These are phyloP conservation scores for Colletotrichum costaricense DNA, from an alignment of 2,329 filamentous ascomycete species.

Conservation along the genomic window DNA sequence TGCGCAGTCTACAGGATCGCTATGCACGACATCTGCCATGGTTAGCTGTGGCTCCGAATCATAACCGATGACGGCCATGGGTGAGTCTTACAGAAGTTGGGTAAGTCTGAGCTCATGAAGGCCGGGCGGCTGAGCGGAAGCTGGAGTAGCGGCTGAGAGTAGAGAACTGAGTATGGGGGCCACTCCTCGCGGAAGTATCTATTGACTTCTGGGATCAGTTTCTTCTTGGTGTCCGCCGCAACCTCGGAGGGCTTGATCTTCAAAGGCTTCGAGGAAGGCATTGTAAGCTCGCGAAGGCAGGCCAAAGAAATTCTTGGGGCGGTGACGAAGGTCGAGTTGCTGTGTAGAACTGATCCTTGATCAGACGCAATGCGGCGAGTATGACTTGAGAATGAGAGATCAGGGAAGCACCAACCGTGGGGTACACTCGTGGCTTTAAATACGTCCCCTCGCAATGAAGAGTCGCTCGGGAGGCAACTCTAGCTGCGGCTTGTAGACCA, in stretches of 20 bases:
- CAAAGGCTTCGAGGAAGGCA: slow-evolving; percentile 49
- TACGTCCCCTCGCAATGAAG: slow-evolving; percentile 22
- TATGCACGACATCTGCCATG: slow-evolving; percentile 39
- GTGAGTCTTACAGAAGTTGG: slow-evolving; percentile 29
- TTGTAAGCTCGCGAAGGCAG: neutral
- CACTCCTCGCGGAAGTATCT: slow-evolving; percentile 65
- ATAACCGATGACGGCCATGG: no score
- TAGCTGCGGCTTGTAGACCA: slow-evolving; percentile 7
- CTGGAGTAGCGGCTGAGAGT: slow-evolving; percentile 61
- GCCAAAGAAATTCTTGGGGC: neutral
- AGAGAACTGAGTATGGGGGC: slow-evolving; percentile 70
- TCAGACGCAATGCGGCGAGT: neutral
- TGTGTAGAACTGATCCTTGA: neutral
- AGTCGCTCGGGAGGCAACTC: neutral
- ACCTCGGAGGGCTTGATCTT: slow-evolving; percentile 76
- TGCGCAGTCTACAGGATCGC: slow-evolving; percentile 19
- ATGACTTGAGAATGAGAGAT: slow-evolving; percentile 16
- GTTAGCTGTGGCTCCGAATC: neutral
- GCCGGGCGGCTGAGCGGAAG: slow-evolving; percentile 51
- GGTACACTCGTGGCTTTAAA: slow-evolving; percentile 20
- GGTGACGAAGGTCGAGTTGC: neutral
- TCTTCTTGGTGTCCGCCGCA: slow-evolving; percentile 77
- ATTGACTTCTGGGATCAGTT: slow-evolving; percentile 74
- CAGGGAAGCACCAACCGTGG: neutral
- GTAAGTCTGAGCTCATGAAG: slow-evolving; percentile 32